phyloP scores from a whole-genome alignment of 2,329 filamentous ascomycete genomes.

The Alternaria consortialis region DNA sequence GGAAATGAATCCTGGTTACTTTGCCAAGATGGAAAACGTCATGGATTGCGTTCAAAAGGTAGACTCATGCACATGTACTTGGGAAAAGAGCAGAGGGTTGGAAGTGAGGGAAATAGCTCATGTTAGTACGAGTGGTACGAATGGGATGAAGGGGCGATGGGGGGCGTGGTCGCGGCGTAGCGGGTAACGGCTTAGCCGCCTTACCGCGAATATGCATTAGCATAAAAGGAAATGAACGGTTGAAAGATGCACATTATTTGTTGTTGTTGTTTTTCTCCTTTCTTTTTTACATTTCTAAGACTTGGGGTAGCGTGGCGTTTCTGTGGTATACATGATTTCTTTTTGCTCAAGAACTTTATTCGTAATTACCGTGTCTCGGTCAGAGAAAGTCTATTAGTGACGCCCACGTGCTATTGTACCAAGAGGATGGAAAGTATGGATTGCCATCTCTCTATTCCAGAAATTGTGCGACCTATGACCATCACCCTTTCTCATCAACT shows the following conservation, averaged over 20 bases:
- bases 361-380: not conserved
- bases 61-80: not conserved
- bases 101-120: not conserved
- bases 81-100: not conserved
- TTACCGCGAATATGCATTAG: not conserved
- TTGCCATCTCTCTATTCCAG: not conserved
- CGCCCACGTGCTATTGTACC: not conserved
- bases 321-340: not conserved
- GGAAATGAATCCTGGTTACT: not conserved
- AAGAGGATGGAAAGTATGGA: not conserved
- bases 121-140: not conserved
- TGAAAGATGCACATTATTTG: too few species aligned
- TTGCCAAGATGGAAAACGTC: not conserved
- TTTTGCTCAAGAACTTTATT: not conserved
- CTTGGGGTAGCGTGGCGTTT: not conserved
- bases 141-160: not conserved
- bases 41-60: not conserved
- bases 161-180: not conserved
- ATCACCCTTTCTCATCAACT: not conserved
- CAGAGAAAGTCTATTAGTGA: not conserved
- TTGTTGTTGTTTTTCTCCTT: not conserved
- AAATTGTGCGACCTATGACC: not conserved
- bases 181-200: not conserved
- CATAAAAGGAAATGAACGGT: not conserved
- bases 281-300: not conserved